Conservation (phyloP, 2,329 filamentous ascomycete genomes). For the Dendrostoma leiphaemia region DNA sequence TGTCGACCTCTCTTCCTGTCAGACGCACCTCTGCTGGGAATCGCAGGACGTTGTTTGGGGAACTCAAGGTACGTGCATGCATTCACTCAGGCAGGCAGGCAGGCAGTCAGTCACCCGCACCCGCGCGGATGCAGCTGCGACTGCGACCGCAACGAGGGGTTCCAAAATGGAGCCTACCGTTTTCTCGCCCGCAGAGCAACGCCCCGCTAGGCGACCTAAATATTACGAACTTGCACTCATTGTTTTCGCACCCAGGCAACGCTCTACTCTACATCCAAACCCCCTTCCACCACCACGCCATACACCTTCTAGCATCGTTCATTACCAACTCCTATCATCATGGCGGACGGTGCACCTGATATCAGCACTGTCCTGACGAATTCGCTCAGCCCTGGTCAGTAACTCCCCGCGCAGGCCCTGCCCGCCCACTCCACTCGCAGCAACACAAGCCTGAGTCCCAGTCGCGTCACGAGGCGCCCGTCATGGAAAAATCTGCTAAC, state of each 20-base stretch:
- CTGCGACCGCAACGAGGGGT: slow-evolving; percentile 15
- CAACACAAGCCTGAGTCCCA: slow-evolving; percentile 17
- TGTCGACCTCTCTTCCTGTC: slow-evolving; percentile 2
- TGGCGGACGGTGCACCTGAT: slow-evolving; percentile 72
- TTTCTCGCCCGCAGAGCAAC: slow-evolving; percentile 14
- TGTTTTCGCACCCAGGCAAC: slow-evolving; percentile 18
- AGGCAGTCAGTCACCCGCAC: neutral
- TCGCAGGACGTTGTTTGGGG: neutral
- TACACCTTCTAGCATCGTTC: slow-evolving; percentile 12
- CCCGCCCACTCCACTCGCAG: neutral
- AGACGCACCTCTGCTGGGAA: neutral
- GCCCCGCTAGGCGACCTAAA: slow-evolving; percentile 16
- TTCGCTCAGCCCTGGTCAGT: slow-evolving; percentile 90
- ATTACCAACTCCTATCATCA: slow-evolving; percentile 38
- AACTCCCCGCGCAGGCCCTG: slow-evolving; percentile 16
- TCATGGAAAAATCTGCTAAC: slow-evolving; percentile 27
- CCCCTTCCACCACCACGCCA: slow-evolving; percentile 27
- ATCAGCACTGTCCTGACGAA: slow-evolving; percentile 97
- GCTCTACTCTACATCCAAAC: neutral
- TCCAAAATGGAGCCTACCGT: slow-evolving; percentile 15
- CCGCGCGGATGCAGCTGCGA: too few species aligned
- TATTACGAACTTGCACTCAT: slow-evolving; percentile 20
- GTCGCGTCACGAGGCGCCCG: slow-evolving; percentile 15
- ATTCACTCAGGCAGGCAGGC: too few species aligned
- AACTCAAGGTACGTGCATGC: neutral